These are phyloP conservation scores for Auricularia heimuer DNA, from an alignment of 768 basidiomycete genomes.

Conservation along the genomic window DNA sequence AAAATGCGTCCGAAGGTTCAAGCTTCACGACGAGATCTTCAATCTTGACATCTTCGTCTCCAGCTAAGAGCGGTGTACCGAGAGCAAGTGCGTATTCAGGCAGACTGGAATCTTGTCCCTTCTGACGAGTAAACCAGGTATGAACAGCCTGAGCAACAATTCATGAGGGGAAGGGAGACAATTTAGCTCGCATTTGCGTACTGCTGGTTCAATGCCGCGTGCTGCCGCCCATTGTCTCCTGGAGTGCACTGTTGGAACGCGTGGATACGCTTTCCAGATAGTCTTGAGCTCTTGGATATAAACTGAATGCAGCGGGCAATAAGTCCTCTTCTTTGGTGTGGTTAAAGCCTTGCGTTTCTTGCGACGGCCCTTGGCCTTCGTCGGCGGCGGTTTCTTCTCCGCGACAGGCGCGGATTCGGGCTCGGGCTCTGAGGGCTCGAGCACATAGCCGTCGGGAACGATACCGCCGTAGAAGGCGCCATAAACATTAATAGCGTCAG, in stretches of 20 bases:
- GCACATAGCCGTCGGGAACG: too few species aligned
- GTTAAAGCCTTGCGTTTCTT: not conserved
- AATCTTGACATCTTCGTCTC: not conserved
- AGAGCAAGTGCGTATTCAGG: not conserved
- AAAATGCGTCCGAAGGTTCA: not conserved
- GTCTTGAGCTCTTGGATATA: not conserved
- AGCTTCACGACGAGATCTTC: not conserved
- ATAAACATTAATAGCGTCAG: too few species aligned
- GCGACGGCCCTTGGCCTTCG: too few species aligned
- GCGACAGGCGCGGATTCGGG: too few species aligned
- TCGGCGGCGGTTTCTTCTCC: too few species aligned
- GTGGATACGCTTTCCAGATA: not conserved
- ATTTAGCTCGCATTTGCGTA: not conserved
- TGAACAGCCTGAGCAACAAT: not conserved
- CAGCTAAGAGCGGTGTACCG: not conserved
- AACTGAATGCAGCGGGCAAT: not conserved
- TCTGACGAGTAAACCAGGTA: not conserved
- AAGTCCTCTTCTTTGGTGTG: not conserved
- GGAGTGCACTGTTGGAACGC: not conserved
- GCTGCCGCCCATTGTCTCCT: not conserved
- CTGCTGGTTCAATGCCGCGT: not conserved
- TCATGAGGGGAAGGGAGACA: not conserved
- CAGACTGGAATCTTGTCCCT: not conserved
- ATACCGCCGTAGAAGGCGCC: too few species aligned
- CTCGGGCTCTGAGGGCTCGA: too few species aligned